Conservation (phyloP, 2,329 filamentous ascomycete species). For the Dactylellina parvicollis region DNA sequence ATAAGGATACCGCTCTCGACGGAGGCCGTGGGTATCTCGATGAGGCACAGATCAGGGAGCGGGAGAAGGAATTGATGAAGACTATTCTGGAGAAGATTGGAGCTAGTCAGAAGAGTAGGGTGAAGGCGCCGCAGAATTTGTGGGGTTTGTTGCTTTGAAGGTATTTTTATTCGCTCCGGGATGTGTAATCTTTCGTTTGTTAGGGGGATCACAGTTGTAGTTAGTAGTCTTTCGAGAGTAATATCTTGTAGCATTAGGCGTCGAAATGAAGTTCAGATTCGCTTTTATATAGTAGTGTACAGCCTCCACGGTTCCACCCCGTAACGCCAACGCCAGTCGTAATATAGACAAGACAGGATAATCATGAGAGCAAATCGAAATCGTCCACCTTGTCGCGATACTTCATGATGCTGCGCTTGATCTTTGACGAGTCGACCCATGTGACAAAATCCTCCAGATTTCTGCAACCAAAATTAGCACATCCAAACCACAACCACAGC, state of each 20-base stretch:
- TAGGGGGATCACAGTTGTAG: background rate
- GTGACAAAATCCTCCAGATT: slow-evolving; percentile 78
- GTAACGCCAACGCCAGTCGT: slow-evolving; percentile 31
- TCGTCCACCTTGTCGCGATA: slow-evolving; percentile 77
- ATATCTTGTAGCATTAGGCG: background rate
- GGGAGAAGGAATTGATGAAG: slow-evolving; percentile 50
- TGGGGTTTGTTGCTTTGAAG: slow-evolving; percentile 30
- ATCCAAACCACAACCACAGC: background rate
- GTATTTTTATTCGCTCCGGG: background rate
- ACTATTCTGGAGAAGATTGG: slow-evolving; percentile 35
- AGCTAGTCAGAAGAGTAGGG: slow-evolving; percentile 17
- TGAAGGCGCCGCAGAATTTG: slow-evolving; percentile 24
- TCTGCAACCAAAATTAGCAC: slow-evolving; percentile 25
- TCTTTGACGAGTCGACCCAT: slow-evolving; percentile 77
- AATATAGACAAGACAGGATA: slow-evolving; percentile 12
- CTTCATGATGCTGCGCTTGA: slow-evolving; percentile 75
- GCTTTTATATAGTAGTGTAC: slow-evolving; percentile 43
- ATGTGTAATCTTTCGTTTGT: background rate
- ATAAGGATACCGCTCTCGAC: slow-evolving; percentile 63
- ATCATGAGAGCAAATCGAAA: slow-evolving; percentile 70
- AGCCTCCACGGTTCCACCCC: no score
- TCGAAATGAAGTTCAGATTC: slow-evolving; percentile 14
- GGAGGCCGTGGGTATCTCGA: slow-evolving; percentile 62
- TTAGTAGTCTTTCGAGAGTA: background rate
- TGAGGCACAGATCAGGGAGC: slow-evolving; percentile 60